A percentile compares a stretch with the other conserved stretches of the same genome.
Evolutionary conservation across 306 rosid species (phyloP).

Genomic region (Echinosophora koreensis): DNA sequence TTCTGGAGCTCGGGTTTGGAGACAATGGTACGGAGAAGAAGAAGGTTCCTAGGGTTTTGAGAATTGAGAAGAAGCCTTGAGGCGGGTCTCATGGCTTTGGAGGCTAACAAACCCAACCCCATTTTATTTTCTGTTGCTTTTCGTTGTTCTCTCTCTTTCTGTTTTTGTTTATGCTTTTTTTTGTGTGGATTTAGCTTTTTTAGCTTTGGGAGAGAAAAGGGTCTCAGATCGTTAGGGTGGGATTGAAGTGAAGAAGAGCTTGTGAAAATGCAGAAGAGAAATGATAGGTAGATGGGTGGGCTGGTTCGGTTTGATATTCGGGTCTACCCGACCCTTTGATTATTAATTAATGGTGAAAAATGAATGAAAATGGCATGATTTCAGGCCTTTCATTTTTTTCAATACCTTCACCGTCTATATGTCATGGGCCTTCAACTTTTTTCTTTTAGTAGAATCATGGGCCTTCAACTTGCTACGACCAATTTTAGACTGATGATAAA

Average conservation of each 20-base stretch:
- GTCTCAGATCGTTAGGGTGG: constrained; percentile 43
- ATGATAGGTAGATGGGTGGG: constrained; percentile 17
- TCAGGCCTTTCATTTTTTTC: neutral
- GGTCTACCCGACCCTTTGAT: constrained; percentile 16
- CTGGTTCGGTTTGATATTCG: neutral
- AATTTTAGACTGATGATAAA: too few relatives aligned
- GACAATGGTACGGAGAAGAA: constrained; percentile 70
- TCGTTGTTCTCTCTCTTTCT: neutral
- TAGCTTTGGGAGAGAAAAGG: neutral
- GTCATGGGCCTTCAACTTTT: neutral
- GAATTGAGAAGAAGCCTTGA: constrained; percentile 67
- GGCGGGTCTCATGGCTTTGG: constrained; percentile 71
- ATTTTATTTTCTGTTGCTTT: constrained; percentile 38
- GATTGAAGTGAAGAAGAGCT: neutral
- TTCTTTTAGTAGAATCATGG: too few relatives aligned
- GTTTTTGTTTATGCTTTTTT: neutral
- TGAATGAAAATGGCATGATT: neutral
- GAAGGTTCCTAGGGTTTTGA: constrained; percentile 51
- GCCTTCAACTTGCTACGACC: too few relatives aligned
- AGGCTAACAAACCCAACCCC: constrained; percentile 91
- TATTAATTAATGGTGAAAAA: neutral
- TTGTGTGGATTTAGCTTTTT: neutral
- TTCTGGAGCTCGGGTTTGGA: constrained; percentile 82
- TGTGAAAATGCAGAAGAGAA: constrained; percentile 23
- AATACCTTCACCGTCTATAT: neutral